A percentile compares a stretch with the other conserved stretches of the same genome.
Evolutionary conservation across 768 basidiomycete species (phyloP).

Genomic region (Phaeolepiota aurea): DNA sequence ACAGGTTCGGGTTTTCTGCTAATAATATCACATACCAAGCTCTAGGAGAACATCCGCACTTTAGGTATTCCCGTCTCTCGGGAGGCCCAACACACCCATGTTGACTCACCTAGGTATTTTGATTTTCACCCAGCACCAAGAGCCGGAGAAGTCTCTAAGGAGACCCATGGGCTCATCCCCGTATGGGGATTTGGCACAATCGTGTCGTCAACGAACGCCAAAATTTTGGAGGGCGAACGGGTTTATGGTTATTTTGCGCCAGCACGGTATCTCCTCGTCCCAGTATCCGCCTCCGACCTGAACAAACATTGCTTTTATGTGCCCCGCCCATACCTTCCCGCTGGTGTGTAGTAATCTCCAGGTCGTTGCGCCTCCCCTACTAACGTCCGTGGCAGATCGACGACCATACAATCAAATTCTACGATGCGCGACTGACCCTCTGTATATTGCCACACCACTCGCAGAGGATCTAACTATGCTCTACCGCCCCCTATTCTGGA

Average conservation of each 20-base stretch:
- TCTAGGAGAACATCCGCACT: constrained; percentile 39
- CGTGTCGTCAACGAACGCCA: constrained; percentile 36
- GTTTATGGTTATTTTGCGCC: constrained; percentile 62
- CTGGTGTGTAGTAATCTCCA: constrained; percentile 35
- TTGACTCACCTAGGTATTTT: constrained; percentile 41
- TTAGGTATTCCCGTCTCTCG: constrained; percentile 28
- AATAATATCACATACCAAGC: constrained; percentile 69
- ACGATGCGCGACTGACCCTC: constrained; percentile 47
- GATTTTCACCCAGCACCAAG: constrained; percentile 53
- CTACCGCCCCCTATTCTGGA: constrained; percentile 69
- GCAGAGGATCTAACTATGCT: constrained; percentile 64
- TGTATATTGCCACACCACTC: constrained; percentile 37
- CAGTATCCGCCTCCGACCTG: constrained; percentile 41
- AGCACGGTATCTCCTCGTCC: constrained; percentile 44
- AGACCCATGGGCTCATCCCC: constrained; percentile 55
- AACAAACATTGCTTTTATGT: constrained; percentile 50
- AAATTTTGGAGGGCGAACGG: constrained; percentile 45
- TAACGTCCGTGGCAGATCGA: constrained; percentile 30
- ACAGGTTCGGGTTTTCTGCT: constrained; percentile 64
- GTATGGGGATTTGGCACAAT: constrained; percentile 70
- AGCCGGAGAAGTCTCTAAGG: constrained; percentile 24
- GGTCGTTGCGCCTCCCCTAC: no score
- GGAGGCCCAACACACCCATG: no score
- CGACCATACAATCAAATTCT: constrained; percentile 63
- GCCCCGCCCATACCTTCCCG: constrained; percentile 52